A percentile compares a stretch with the other conserved stretches of the same genome.
Conservation (phyloP, 2,329 filamentous ascomycete species). For the Myriosclerotinia scirpicola region DNA sequence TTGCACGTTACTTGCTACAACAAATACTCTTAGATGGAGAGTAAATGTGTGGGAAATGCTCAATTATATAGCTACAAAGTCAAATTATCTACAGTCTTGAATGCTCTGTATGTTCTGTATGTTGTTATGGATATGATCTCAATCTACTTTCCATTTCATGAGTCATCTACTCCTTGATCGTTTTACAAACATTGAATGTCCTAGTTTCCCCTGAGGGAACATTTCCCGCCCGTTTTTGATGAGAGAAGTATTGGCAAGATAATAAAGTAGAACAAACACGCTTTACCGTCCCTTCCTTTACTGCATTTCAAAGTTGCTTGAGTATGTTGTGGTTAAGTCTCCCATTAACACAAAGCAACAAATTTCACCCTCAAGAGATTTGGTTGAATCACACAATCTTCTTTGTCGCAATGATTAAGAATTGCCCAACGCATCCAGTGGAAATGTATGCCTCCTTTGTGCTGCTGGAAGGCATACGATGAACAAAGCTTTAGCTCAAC, state of each 20-base stretch:
- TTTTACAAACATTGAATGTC: not conserved
- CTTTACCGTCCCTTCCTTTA: not conserved
- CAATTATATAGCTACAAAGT: constrained; percentile 1
- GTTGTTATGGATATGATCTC: not conserved
- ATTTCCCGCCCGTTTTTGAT: not conserved
- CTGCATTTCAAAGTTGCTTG: not conserved
- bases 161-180: not conserved
- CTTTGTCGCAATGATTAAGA: not conserved
- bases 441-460: constrained; percentile 1
- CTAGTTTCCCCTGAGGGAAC: not conserved
- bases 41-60: not conserved
- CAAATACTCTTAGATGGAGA: constrained; percentile 7
- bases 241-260: not conserved
- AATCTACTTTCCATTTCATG: not conserved
- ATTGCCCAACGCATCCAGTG: not conserved
- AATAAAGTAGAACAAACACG: not conserved
- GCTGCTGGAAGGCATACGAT: not conserved
- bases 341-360: not conserved
- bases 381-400: not conserved
- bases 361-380: not conserved
- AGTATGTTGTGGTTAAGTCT: too few relatives aligned
- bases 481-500: not conserved
- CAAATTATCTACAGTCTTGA: not conserved
- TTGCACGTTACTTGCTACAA: not conserved
- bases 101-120: not conserved